Base-by-base conservation (phyloP, 1,284 basidiomycete species). In the Cryptococcus sp. region DNA sequence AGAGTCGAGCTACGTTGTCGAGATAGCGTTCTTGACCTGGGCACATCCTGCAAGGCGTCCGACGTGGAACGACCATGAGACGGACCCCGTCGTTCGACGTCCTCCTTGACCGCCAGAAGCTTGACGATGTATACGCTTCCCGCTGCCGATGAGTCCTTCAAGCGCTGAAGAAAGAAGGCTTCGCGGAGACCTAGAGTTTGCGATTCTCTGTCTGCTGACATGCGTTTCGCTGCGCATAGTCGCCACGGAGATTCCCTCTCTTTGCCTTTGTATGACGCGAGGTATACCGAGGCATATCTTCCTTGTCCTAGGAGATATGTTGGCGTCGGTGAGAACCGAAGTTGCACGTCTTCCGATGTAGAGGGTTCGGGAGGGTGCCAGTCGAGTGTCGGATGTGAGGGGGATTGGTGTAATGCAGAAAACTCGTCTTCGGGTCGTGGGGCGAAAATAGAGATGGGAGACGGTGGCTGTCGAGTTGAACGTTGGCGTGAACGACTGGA, bases 111-210 rank as follows among this genome's bases (percentile, higher is more conserved):
- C n/a, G 63, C 65, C 25, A 70, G 58, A 25, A 71, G 58, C 44
- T 62, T 65, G 52, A 69, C 52, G 38, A 68, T 54, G 44, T 65
- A 65, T 1, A 67, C 60, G 25, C 57, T 58, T 1, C 66, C 34
- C 4, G 18, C 21, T 33, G 31, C 31, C 23, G 23, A 38, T 5
- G 35, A 24, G 34, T 22, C 53, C 26, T 56, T 45, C 23, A 77
- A 61, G 10, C 72, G 65, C 44, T 72, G 66, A 26, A 76, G 65
- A 58, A 76, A 75, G 63, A 74, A 74, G 0, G 74, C 76, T 56
- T 77, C 76, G 43, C 72, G 65, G 14, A 76, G 59, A 2, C 74
- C 74, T 50, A 74, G 66, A 2, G 73, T 67, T 51, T 76, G 75
- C 12, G 63, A 65, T 45, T 77, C 74, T 19, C 72, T 62, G 50